Base-by-base conservation (phyloP, 2,329 filamentous ascomycete species). In the Bimuria novae-zelandiae region DNA sequence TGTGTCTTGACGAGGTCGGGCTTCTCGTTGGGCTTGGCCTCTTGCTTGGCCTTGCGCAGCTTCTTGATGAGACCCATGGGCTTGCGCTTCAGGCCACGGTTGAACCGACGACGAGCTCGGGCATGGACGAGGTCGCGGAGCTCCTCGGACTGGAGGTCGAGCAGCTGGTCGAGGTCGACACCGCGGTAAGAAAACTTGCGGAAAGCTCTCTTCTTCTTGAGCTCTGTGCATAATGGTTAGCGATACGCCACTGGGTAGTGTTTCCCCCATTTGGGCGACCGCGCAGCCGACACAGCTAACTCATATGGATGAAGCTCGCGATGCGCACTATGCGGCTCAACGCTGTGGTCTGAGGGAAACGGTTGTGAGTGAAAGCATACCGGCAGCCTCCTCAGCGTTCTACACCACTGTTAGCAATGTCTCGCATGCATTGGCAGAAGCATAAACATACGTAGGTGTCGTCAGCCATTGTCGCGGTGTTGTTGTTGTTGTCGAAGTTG, bases 21-120 rank as follows among this genome's bases (percentile, higher is more conserved):
- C 90, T 97, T 97, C 92, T 97, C 93, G 84, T 99, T 99, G 79
- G 94, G 94, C 65, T 63, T 66, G 59, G 68, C 69, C 66, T 72
- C 68, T 63, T 72, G 68, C 69, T 72, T 72, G 52, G 94, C 89
- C 87, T 97, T 97, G 80, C 94, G 93, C 75, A 99, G 91, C 89
- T 99, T 99, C 91, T 97, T 97, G 88, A 99, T 97, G 76, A 99
- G 85, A 74, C 94, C 94, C 94, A 99, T 97, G 75, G 94, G 94
- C 86, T 96, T 96, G 85, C 94, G 92, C 90, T 97, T 99, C 75
- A 99, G 89, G 76, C 94, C 94, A 71, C 94, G 93, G 89, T 97
- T 97, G 89, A 99, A 97, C 79, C 95, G 88, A 81, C 94, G 89
- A 79, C 94, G 93, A 77, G 94, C 94, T 79, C 94, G 94, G 76